Conservation (phyloP, 1,284 basidiomycete species). For the Cerioporus squamosus region DNA sequence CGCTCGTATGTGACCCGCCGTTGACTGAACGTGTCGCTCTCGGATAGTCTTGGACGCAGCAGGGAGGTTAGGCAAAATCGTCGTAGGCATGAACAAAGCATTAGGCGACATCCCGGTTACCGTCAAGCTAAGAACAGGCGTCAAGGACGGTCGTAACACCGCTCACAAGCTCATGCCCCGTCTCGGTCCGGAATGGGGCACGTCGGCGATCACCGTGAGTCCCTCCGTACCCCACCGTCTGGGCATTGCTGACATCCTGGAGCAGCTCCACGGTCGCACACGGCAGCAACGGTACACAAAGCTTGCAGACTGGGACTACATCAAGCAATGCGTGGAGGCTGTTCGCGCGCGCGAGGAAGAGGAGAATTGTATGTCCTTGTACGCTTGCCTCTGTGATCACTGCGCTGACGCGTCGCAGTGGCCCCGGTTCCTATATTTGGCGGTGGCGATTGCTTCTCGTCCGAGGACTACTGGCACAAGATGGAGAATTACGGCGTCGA, state of each 20-base stretch:
- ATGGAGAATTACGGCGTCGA: slow-evolving; percentile 85
- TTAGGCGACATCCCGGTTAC: slow-evolving; percentile 95
- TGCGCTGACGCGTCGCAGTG: slow-evolving; percentile 47
- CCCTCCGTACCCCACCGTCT: too few species aligned
- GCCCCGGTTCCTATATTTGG: slow-evolving; percentile 92
- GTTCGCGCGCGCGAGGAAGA: slow-evolving; percentile 83
- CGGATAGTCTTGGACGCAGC: slow-evolving; percentile 80
- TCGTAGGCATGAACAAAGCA: slow-evolving; percentile 91
- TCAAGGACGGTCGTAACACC: slow-evolving; percentile 84
- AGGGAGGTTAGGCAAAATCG: slow-evolving; percentile 82
- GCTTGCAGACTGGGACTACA: slow-evolving; percentile 90
- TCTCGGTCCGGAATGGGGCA: slow-evolving; percentile 80
- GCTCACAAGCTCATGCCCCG: slow-evolving; percentile 93
- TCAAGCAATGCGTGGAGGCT: slow-evolving; percentile 84
- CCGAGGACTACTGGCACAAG: slow-evolving; percentile 82
- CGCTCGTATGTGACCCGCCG: not conserved
- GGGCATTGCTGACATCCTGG: not conserved
- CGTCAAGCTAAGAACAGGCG: slow-evolving; percentile 92
- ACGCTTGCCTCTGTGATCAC: too few species aligned
- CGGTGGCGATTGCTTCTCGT: slow-evolving; percentile 93
- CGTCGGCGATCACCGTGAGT: slow-evolving; percentile 79
- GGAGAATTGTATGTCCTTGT: slow-evolving; percentile 57
- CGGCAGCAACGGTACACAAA: slow-evolving; percentile 90
- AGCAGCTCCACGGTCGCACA: slow-evolving; percentile 89
- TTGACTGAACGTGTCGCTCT: not conserved